Evolutionary conservation across 2,329 filamentous ascomycete species (phyloP), one percentile per base, ranked within the genome.

Genomic region (Fusarium paranaense): DNA sequence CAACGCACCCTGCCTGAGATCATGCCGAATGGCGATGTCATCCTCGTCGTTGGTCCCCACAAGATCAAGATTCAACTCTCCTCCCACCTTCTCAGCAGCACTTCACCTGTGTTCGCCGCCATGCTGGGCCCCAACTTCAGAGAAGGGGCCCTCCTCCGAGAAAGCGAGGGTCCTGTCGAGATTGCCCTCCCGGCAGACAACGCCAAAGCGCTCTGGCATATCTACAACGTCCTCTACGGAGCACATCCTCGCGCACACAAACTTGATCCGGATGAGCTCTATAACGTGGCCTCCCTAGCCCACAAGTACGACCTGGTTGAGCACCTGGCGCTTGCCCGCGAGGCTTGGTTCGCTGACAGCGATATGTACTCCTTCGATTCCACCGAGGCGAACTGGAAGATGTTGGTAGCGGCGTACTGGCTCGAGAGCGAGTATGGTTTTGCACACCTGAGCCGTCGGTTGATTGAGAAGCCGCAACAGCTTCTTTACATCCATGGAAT

Each of bases 321-420:
- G 1, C 27, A 20, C 0, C 61, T 66, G 6, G 8, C n/a, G 5
- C 11, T 66, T 16, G 45, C 20, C 2, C 6, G 42, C 9, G 32
- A 10, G 0, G n/a, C 3, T 7, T 32, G 30, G 30, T 22, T 22
- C 22, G 22, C 22, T 22, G 22, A 22, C 22, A 22, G 22, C 22
- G 22, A 22, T 22, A 22, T 22, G 22, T 22, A 22, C 22, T 22
- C 22, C 22, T 22, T 22, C 22, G 22, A 22, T 2, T 22, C 22
- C 22, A 22, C 22, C 22, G 22, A 22, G 22, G 22, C 3, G 22
- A 22, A 22, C 5, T 66, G 57, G 57, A 40, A 42, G 33, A 33
- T 66, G 33, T 4, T 62, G 13, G 13, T 37, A 2, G 57, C 58
- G 5, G 56, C 54, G 2, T 66, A 62, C 18, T 62, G 45, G 57